These are phyloP conservation scores for Tinospora cordifolia DNA, from an alignment of 164 flowering plant species.

Conservation along the genomic window DNA sequence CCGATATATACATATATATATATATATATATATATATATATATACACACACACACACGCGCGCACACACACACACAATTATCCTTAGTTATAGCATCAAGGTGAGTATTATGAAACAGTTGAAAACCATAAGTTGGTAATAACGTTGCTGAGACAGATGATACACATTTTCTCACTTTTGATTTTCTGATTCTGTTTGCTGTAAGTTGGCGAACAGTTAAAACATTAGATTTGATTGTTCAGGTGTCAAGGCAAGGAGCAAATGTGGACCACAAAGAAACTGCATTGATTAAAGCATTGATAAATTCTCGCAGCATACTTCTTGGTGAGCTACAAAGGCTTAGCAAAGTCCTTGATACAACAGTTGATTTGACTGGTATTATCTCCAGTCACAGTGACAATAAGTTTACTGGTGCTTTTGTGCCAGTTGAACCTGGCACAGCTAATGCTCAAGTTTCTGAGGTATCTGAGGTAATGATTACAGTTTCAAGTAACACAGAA, in stretches of 20 bases:
- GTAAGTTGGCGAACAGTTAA: not conserved
- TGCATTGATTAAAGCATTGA: slow-evolving; percentile 47
- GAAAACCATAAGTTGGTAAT: not conserved
- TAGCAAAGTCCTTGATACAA: slow-evolving; percentile 49
- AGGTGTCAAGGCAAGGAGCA: slow-evolving; percentile 31
- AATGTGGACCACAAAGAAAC: slow-evolving; percentile 30
- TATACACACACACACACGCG: too few species aligned
- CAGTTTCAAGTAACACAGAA: slow-evolving; percentile 25
- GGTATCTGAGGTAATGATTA: slow-evolving; percentile 13
- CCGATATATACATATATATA: too few species aligned
- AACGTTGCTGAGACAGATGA: too few species aligned
- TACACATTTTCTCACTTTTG: too few species aligned
- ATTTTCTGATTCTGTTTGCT: too few species aligned
- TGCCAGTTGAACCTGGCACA: slow-evolving; percentile 17
- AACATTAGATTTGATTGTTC: slow-evolving; percentile 8
- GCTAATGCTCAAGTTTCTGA: slow-evolving; percentile 28
- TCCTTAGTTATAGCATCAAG: not conserved
- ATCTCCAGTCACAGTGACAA: slow-evolving; percentile 31
- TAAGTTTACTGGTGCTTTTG: slow-evolving; percentile 24
- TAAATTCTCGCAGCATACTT: slow-evolving; percentile 55
- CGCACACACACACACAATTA: too few species aligned
- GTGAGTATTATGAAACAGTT: not conserved
- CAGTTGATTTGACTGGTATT: slow-evolving; percentile 54
- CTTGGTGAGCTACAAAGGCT: slow-evolving; percentile 62
- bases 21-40: too few species aligned